Evolutionary conservation across 2,329 filamentous ascomycete species (phyloP).

Genomic region (Fusarium sp.): DNA sequence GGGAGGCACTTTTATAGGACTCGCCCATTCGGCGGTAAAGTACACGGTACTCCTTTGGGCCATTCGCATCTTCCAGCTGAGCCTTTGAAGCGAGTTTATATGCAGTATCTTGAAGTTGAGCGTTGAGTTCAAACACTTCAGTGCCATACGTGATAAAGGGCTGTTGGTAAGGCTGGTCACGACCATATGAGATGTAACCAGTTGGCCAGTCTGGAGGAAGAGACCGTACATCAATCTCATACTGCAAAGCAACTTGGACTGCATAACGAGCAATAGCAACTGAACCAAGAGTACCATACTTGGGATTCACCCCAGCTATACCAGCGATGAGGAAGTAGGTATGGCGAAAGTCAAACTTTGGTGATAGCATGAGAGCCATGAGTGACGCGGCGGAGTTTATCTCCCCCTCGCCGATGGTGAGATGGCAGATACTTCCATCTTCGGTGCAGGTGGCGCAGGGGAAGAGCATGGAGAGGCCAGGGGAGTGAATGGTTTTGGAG

Average conservation of each 20-base stretch:
- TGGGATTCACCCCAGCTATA: slow-evolving; percentile 80
- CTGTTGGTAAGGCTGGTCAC: slow-evolving; percentile 65
- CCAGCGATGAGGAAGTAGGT: slow-evolving; percentile 80
- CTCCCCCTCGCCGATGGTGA: slow-evolving; percentile 75
- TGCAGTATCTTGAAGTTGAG: slow-evolving; percentile 65
- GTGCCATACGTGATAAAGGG: slow-evolving; percentile 73
- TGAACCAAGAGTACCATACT: slow-evolving; percentile 71
- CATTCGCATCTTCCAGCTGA: slow-evolving; percentile 62
- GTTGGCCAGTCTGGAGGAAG: slow-evolving; percentile 73
- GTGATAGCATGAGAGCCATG: slow-evolving; percentile 70
- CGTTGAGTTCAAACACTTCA: slow-evolving; percentile 76
- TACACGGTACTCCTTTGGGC: slow-evolving; percentile 64
- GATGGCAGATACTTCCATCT: slow-evolving; percentile 72
- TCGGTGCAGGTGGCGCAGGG: slow-evolving; percentile 73
- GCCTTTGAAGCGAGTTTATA: slow-evolving; percentile 63
- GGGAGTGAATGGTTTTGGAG: slow-evolving; percentile 66
- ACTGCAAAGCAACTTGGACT: slow-evolving; percentile 80
- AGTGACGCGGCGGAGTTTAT: slow-evolving; percentile 80
- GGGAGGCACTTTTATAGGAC: slow-evolving; percentile 56
- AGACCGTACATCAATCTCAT: slow-evolving; percentile 78
- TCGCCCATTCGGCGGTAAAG: slow-evolving; percentile 60
- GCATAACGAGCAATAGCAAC: slow-evolving; percentile 77
- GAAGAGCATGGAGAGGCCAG: slow-evolving; percentile 74
- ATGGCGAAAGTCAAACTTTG: slow-evolving; percentile 70
- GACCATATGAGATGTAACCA: slow-evolving; percentile 76